phyloP scores from a whole-genome alignment of 495 filamentous ascomycete species.

The Margaritispora aquatica region DNA sequence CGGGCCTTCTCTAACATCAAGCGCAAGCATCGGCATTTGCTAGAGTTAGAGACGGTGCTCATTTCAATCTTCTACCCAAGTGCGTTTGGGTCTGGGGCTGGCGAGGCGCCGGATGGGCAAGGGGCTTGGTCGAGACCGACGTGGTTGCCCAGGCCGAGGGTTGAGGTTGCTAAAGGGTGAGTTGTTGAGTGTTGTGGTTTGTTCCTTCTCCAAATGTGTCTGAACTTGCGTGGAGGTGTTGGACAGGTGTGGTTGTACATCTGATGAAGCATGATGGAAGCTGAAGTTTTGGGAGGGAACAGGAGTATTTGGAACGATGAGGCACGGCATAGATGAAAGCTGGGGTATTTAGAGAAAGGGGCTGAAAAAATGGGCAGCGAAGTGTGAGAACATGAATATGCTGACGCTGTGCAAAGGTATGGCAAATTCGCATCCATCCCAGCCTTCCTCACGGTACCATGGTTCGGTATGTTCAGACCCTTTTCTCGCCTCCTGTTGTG shows the following conservation, averaged over 20 bases:
- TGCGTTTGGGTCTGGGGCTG: conserved; percentile 23
- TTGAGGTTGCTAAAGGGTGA: conserved; percentile 38
- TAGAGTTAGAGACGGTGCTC: conserved; percentile 51
- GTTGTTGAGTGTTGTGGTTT: too few species aligned
- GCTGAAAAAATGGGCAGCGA: neutral
- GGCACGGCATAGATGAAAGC: too few species aligned
- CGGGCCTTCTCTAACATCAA: conserved; percentile 37
- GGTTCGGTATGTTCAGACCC: conserved; percentile 26
- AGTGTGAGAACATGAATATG: neutral
- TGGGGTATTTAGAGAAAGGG: too few species aligned
- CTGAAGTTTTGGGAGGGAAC: too few species aligned
- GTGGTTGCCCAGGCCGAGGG: conserved; percentile 48
- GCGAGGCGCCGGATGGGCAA: conserved; percentile 17
- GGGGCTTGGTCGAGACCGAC: conserved; percentile 38
- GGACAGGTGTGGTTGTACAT: too few species aligned
- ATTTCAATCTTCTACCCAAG: conserved; percentile 64
- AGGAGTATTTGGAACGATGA: too few species aligned
- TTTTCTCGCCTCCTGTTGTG: neutral
- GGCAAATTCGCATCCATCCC: conserved; percentile 43
- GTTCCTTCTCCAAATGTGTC: too few species aligned
- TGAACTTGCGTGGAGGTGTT: too few species aligned
- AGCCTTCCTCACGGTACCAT: conserved; percentile 33
- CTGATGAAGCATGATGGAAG: too few species aligned
- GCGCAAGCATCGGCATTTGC: conserved; percentile 30
- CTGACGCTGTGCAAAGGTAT: conserved; percentile 25